A percentile compares a stretch with the other conserved stretches of the same genome.
Conservation (phyloP, 2,329 filamentous ascomycete species). For the Lasiodiplodia theobromae region DNA sequence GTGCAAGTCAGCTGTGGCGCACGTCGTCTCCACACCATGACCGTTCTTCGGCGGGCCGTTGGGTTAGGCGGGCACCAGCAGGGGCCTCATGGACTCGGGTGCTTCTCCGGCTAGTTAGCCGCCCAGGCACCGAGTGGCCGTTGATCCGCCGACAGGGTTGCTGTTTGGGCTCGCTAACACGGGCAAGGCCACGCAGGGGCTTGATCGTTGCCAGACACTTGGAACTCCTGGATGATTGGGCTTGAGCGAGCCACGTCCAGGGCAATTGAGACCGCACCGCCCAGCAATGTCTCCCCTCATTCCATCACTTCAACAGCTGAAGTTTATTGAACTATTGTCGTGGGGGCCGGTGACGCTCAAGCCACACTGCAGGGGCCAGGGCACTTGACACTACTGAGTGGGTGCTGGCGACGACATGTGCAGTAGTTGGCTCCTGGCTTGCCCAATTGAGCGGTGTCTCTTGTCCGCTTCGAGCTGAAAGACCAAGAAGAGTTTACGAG, state of each 20-base stretch:
- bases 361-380: background rate
- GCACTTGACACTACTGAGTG: background rate
- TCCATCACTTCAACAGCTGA: background rate
- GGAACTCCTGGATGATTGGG: background rate
- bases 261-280: background rate
- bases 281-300: background rate
- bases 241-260: background rate
- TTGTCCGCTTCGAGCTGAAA: background rate
- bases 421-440: background rate
- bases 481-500: background rate
- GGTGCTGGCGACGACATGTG: background rate
- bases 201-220: background rate
- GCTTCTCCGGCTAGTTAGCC: conserved; percentile 3
- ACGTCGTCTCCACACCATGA: background rate
- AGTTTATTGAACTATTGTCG: background rate
- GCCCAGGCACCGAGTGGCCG: background rate
- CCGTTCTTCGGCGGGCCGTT: background rate
- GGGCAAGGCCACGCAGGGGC: background rate
- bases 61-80: background rate
- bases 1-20: background rate
- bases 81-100: background rate
- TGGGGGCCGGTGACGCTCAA: background rate
- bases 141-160: conserved; percentile 3
- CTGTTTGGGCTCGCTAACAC: background rate
- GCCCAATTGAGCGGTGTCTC: background rate